phyloP scores from a whole-genome alignment of 2,329 filamentous ascomycete species.

The Sphaerulina vaccinii region DNA sequence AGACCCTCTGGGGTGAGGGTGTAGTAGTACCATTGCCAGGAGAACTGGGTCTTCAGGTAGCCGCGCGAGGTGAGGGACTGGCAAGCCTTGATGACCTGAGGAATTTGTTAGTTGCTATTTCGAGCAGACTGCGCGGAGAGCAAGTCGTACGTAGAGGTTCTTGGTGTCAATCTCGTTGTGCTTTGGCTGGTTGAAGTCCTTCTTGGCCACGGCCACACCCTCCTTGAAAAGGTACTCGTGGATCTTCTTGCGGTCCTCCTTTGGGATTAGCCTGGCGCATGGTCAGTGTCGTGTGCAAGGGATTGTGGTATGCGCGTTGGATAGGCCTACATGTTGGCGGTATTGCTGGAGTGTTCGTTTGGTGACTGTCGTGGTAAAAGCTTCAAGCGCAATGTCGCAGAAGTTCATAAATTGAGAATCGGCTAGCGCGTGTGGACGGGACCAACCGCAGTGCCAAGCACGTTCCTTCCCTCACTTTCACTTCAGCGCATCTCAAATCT shows the following conservation, averaged over 20 bases:
- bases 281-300: not conserved
- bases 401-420: slow-evolving; percentile 10
- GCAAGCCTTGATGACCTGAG: slow-evolving; percentile 87
- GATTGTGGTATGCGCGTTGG: not conserved
- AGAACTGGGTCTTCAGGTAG: slow-evolving; percentile 99
- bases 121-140: not conserved
- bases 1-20: slow-evolving; percentile 97
- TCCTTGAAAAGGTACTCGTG: slow-evolving; percentile 97
- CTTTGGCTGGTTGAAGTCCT: slow-evolving; percentile 98
- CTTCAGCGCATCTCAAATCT: not conserved
- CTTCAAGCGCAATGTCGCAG: not conserved
- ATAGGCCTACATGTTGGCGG: slow-evolving; percentile 46
- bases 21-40: slow-evolving; percentile 99
- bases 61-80: slow-evolving; percentile 98
- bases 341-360: slow-evolving; percentile 24
- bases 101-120: slow-evolving; percentile 8
- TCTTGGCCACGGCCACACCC: slow-evolving; percentile 92
- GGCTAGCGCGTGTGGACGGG: slow-evolving; percentile 7
- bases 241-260: slow-evolving; percentile 99
- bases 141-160: slow-evolving; percentile 77
- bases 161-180: slow-evolving; percentile 98
- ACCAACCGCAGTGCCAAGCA: slow-evolving; percentile 2
- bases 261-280: slow-evolving; percentile 84
- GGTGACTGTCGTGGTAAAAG: slow-evolving; percentile 13
- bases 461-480: not conserved